Conservation (phyloP, 495 filamentous ascomycete species). For the Hypoxylon perforatum region DNA sequence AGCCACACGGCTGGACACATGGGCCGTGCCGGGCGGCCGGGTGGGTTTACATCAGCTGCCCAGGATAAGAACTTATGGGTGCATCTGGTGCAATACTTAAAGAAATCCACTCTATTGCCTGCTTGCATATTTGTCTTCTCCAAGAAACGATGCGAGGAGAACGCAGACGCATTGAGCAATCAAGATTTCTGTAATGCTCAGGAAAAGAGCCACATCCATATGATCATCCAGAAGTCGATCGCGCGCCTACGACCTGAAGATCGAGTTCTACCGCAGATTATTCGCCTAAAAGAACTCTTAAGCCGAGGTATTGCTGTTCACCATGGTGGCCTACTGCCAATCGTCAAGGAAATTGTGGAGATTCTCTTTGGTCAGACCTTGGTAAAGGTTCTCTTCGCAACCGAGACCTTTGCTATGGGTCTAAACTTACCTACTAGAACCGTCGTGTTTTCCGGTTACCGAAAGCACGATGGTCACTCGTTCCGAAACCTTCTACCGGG, state of each 20-base stretch:
- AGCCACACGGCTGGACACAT: slow-evolving; percentile 79
- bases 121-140: slow-evolving; percentile 98
- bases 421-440: slow-evolving; percentile 95
- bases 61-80: slow-evolving; percentile 99
- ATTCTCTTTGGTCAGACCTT: slow-evolving; percentile 94
- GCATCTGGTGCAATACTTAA: slow-evolving; percentile 88
- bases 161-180: slow-evolving; percentile 93
- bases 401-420: slow-evolving; percentile 99
- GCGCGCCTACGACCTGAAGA: slow-evolving; percentile 93
- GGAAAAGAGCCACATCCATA: slow-evolving; percentile 96
- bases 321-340: slow-evolving; percentile 93
- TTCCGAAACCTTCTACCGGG: slow-evolving; percentile 94
- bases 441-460: slow-evolving; percentile 96
- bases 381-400: slow-evolving; percentile 96
- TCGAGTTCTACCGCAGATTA: slow-evolving; percentile 86
- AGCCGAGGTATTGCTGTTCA: slow-evolving; percentile 93
- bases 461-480: slow-evolving; percentile 91
- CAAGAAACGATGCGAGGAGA: slow-evolving; percentile 96
- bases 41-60: slow-evolving; percentile 83
- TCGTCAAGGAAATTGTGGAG: slow-evolving; percentile 98
- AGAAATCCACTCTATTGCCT: slow-evolving; percentile 85
- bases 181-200: slow-evolving; percentile 91
- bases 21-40: slow-evolving; percentile 83
- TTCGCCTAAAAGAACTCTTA: slow-evolving; percentile 84
- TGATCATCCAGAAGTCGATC: slow-evolving; percentile 96